Percentiles rank a stretch among this genome's conserved stretches.
Evolutionary conservation across 2,329 filamentous ascomycete genomes (phyloP).

Genomic region (Talaromyces pinophilus): DNA sequence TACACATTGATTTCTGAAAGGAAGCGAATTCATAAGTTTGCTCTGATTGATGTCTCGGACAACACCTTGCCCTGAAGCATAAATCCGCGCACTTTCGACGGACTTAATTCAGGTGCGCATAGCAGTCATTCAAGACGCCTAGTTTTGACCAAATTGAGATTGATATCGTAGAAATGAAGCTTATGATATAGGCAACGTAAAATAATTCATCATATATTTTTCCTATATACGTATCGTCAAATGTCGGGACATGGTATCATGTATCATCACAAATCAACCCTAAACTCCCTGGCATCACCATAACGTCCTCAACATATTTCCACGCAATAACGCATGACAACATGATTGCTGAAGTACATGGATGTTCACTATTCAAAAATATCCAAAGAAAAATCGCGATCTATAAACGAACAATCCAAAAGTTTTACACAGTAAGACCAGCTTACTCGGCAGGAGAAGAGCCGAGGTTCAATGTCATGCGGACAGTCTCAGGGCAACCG

Average conservation of each 20-base stretch:
- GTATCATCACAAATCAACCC: neutral
- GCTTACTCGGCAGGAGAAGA: conserved; percentile 20
- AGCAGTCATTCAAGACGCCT: neutral
- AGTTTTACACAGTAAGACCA: neutral
- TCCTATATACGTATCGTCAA: neutral
- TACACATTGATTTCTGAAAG: neutral
- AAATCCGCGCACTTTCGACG: neutral
- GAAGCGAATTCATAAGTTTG: neutral
- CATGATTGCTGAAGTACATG: conserved; percentile 7
- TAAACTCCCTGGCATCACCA: conserved; percentile 9
- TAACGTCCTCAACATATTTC: neutral
- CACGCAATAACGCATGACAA: conserved; percentile 4
- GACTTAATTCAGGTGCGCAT: neutral
- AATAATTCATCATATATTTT: neutral
- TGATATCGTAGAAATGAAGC: neutral
- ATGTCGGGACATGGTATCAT: conserved; percentile 4
- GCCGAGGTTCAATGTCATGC: conserved; percentile 40
- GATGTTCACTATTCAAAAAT: neutral
- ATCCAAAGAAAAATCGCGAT: neutral
- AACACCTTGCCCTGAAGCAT: neutral
- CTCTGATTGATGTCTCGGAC: neutral
- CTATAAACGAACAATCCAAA: neutral
- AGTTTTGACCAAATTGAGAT: neutral
- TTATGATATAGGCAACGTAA: neutral
- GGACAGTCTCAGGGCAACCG: conserved; percentile 42